Base-by-base conservation (phyloP, 2,329 filamentous ascomycete species). In the Trichoderma koningii region DNA sequence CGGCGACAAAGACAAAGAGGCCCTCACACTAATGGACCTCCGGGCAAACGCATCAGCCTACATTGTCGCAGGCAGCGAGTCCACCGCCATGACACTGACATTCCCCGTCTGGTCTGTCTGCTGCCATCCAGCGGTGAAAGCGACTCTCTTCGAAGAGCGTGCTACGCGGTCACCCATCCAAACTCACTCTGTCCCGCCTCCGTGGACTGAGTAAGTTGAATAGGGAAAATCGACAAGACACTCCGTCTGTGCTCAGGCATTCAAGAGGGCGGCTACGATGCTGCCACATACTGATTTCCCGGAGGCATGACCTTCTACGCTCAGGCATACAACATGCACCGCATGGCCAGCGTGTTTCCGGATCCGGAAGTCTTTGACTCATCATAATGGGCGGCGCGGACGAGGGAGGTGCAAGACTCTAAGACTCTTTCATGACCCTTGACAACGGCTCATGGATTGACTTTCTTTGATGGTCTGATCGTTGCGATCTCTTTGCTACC, bases 21-120 rank as follows among this genome's bases (percentile, higher is more conserved):
- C 67, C 28, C 30, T 75, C 12, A 53, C 68, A 3, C 69, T 68
- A 12, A 23, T 68, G 1, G 79, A 83, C 26, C 73, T 82, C 1
- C 64, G 69, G 3, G 68, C 70, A 17, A 78, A 82, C 52, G 81
- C 81, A 0, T 73, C 75, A 7, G 70, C 68, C 0, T 82, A 81
- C 66, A 84, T 85, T 52, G 64, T 81, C 5, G 83, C 82, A 1
- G 83, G 83, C 1, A 82, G 76, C 44, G 82, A 85, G 64, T 85
- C 83, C 0, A 84, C 83, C 0, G 79, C 82, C 1, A 75, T 77
- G 14, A 80, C 81, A 0, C 66, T 85, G 50, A 85, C 82, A 0
- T 85, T 83, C 63, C 70, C 82, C 0, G 68, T 79, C 6, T 84
- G 78, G 77, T 69, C 72, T 5, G 70, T 80, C 9, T 77, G 74